Conservation (phyloP, 345 rosid species). For the Populus tremula region DNA sequence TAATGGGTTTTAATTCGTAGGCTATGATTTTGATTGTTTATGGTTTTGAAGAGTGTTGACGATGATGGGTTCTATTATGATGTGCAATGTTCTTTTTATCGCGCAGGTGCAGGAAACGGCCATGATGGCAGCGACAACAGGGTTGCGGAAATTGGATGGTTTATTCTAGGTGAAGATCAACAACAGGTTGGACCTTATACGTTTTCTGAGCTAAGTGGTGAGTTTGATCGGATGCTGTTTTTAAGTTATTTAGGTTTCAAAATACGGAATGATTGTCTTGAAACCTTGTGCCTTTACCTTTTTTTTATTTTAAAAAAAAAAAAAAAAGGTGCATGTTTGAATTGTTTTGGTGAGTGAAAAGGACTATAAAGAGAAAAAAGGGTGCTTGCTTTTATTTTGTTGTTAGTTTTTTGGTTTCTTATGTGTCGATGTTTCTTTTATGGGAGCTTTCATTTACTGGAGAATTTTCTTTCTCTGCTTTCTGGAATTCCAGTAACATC, state of each 20-base stretch:
- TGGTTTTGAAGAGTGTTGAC: background rate
- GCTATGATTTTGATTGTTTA: background rate
- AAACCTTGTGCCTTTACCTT: background rate
- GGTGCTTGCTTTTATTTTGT: background rate
- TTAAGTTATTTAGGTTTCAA: slow-evolving; percentile 2
- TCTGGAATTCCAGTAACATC: slow-evolving; percentile 27
- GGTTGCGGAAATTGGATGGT: slow-evolving; percentile 62
- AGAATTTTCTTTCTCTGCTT: slow-evolving; percentile 16
- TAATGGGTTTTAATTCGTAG: background rate
- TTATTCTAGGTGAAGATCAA: slow-evolving; percentile 68
- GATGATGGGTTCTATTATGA: background rate
- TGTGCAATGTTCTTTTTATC: background rate
- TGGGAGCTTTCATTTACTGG: slow-evolving; percentile 24
- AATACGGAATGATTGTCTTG: slow-evolving; percentile 18
- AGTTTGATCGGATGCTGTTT: slow-evolving; percentile 15
- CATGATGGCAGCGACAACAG: background rate
- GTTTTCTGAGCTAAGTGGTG: slow-evolving; percentile 67
- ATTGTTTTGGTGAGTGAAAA: background rate
- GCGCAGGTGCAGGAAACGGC: slow-evolving; percentile 13
- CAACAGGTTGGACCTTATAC: slow-evolving; percentile 73
- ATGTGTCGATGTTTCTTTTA: background rate
- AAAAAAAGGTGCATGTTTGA: background rate
- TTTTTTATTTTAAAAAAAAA: no score
- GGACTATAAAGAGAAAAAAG: background rate
- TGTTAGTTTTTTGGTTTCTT: background rate